A percentile compares a stretch with the other conserved stretches of the same genome.
Conservation (phyloP, 1,284 basidiomycete genomes). For the Ceratobasidium sp. region DNA sequence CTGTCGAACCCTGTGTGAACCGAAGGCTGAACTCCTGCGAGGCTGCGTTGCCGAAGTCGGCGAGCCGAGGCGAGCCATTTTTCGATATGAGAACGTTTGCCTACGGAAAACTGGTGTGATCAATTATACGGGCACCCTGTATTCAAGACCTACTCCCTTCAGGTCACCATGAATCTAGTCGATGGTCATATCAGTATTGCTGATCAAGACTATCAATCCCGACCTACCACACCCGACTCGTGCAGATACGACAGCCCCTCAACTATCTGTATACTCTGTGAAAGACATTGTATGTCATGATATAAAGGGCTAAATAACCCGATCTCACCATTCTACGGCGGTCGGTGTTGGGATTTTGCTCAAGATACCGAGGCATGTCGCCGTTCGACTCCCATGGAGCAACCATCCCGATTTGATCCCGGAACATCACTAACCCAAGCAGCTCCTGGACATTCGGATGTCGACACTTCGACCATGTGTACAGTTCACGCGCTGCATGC, state of each 20-base stretch:
- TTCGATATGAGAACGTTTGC: background rate
- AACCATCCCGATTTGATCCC: constrained; percentile 13
- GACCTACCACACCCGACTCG: background rate
- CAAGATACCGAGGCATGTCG: background rate
- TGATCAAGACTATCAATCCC: too few species aligned
- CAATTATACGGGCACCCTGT: too few species aligned
- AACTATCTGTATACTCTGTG: background rate
- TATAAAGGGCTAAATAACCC: background rate
- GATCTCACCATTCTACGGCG: background rate
- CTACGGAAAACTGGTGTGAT: background rate
- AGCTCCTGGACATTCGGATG: background rate
- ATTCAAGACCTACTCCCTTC: constrained; percentile 10
- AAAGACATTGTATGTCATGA: background rate
- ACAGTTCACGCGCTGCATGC: constrained; percentile 1
- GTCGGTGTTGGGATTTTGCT: background rate
- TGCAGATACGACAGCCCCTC: constrained; percentile 1
- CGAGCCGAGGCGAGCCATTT: background rate
- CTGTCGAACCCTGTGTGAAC: background rate
- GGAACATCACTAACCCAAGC: constrained; percentile 9
- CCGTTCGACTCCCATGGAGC: background rate
- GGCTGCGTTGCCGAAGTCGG: background rate
- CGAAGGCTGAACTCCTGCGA: background rate
- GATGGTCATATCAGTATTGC: background rate
- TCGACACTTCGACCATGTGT: constrained; percentile 13
- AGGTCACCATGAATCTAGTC: constrained; percentile 32